Conservation (phyloP, 1,139 yeast species). For the Saccharomyces hybrid region DNA sequence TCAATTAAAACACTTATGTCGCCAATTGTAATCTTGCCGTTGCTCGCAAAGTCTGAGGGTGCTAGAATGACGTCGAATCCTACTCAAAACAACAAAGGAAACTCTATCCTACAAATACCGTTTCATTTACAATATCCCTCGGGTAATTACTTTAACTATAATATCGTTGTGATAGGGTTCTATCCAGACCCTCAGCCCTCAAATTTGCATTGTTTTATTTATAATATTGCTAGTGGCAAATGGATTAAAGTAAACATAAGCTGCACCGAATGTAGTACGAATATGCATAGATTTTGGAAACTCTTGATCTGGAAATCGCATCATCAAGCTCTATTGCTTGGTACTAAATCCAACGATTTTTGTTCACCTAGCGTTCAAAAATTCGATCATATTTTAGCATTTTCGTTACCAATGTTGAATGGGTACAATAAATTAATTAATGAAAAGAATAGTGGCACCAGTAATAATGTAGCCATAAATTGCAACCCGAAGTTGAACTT, state of each 20-base stretch:
- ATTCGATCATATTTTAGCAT: constrained; percentile 50
- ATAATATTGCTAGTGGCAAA: constrained; percentile 55
- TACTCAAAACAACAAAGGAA: constrained; percentile 9
- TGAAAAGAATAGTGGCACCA: not conserved
- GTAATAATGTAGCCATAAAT: not conserved
- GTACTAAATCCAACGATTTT: constrained; percentile 40
- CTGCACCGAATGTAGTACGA: constrained; percentile 45
- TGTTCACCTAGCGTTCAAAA: constrained; percentile 50
- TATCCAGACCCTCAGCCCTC: constrained; percentile 33
- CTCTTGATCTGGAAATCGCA: constrained; percentile 71
- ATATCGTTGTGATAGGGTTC: constrained; percentile 54
- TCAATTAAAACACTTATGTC: constrained; percentile 4
- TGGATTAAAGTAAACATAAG: constrained; percentile 58
- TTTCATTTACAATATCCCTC: constrained; percentile 46
- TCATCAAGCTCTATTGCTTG: constrained; percentile 56
- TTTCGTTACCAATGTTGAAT: constrained; percentile 60
- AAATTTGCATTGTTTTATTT: constrained; percentile 51
- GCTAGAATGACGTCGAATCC: constrained; percentile 18
- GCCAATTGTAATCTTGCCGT: constrained; percentile 32
- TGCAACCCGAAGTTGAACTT: not conserved
- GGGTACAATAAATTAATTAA: constrained; percentile 33
- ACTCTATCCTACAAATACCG: constrained; percentile 18
- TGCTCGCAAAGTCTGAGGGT: constrained; percentile 29
- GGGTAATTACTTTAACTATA: constrained; percentile 60
- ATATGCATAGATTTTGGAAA: constrained; percentile 57